phyloP scores from a whole-genome alignment of 352 stramenopile genomes.

The Thraustochytrium striatum region DNA sequence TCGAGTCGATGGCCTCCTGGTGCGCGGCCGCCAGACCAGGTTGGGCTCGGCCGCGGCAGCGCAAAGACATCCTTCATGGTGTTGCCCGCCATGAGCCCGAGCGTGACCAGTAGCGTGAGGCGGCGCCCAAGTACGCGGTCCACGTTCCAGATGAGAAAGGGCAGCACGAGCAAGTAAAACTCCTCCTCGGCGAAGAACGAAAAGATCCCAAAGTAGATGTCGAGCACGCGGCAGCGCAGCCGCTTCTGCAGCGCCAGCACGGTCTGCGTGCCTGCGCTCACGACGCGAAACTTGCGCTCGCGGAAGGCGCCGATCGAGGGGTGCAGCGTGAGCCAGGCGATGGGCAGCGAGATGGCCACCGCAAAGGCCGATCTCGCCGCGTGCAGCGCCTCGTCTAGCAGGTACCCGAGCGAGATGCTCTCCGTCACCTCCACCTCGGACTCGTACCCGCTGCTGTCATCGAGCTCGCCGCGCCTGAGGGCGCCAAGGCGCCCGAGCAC shows the following conservation, averaged over 20 bases:
- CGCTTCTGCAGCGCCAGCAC: not conserved
- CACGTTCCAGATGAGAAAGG: slow-evolving; percentile 40
- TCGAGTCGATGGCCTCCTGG: slow-evolving; percentile 23
- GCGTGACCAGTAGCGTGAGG: slow-evolving; percentile 5
- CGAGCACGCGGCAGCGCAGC: slow-evolving; percentile 14
- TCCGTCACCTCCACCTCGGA: slow-evolving; percentile 15
- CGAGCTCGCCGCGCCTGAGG: not conserved
- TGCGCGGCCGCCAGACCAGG: slow-evolving; percentile 8
- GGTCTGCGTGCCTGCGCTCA: slow-evolving; percentile 4
- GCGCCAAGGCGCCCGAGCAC: slow-evolving; percentile 10
- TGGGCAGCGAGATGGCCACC: slow-evolving; percentile 9
- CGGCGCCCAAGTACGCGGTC: slow-evolving; percentile 10
- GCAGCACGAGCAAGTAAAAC: slow-evolving; percentile 36
- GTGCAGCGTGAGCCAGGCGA: slow-evolving; percentile 28
- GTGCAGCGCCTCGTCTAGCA: slow-evolving; percentile 10
- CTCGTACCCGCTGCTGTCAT: slow-evolving; percentile 10
- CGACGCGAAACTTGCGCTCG: slow-evolving; percentile 29
- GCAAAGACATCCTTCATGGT: slow-evolving; percentile 36
- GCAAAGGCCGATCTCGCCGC: slow-evolving; percentile 13
- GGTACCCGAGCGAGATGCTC: not conserved
- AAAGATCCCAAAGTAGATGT: slow-evolving; percentile 32
- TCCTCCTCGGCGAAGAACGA: slow-evolving; percentile 45
- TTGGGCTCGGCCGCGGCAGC: slow-evolving; percentile 3
- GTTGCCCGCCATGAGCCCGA: slow-evolving; percentile 35
- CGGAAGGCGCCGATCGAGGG: slow-evolving; percentile 10